A percentile compares a stretch with the other conserved stretches of the same genome.
phyloP scores from a whole-genome alignment of 495 filamentous ascomycete genomes.

The Trichoderma reesei region DNA sequence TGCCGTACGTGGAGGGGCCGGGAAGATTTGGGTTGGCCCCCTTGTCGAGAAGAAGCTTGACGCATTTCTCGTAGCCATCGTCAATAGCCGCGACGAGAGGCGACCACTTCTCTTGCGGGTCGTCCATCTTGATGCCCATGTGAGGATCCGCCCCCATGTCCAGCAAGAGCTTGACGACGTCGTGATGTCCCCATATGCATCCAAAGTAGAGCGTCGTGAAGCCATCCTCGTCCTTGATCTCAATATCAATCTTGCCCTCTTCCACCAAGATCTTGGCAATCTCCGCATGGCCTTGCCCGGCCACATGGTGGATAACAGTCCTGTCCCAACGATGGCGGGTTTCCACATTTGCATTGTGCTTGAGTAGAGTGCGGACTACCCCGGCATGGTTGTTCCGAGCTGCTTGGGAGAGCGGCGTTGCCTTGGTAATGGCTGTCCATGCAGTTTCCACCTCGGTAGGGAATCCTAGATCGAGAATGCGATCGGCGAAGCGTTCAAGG shows the following conservation, averaged over 20 bases:
- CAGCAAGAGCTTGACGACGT: neutral
- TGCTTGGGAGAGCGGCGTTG: neutral
- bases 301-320: neutral
- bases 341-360: neutral
- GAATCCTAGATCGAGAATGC: neutral
- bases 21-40: neutral
- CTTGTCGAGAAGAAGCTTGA: neutral
- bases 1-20: neutral
- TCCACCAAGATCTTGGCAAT: neutral
- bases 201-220: neutral
- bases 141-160: neutral
- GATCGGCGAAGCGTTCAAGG: neutral
- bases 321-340: neutral
- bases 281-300: constrained; percentile 3
- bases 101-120: neutral
- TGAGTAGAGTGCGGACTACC: neutral
- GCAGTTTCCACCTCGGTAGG: neutral
- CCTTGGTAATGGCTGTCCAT: neutral
- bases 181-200: neutral
- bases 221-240: neutral
- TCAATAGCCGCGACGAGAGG: neutral
- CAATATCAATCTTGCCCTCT: neutral
- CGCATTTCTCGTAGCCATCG: neutral
- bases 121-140: neutral
- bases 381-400: neutral